A percentile compares a stretch with the other conserved stretches of the same genome.
These are phyloP conservation scores for Penicillium nordicum DNA, from an alignment of 2,329 filamentous ascomycete species.

Conservation along the genomic window DNA sequence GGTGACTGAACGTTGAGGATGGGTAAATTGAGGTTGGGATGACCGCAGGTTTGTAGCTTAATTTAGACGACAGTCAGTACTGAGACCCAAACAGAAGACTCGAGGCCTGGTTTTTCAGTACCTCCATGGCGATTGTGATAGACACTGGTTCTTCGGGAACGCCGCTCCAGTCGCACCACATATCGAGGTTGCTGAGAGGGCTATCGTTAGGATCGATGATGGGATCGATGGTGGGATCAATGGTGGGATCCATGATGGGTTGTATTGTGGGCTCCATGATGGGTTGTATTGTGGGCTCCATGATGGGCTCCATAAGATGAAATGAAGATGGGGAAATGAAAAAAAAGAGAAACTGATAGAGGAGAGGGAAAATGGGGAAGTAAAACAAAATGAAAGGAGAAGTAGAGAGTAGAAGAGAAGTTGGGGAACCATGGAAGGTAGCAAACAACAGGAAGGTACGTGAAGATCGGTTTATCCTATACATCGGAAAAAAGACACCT, in stretches of 20 bases:
- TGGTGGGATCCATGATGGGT: neutral
- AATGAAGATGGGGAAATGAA: neutral
- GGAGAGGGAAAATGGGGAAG: neutral
- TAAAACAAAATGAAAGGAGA: conserved; percentile 1
- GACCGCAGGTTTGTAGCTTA: conserved; percentile 22
- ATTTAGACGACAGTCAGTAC: neutral
- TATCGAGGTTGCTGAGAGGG: conserved; percentile 29
- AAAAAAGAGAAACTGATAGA: conserved; percentile 1
- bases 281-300: neutral
- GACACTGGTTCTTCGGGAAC: conserved; percentile 21
- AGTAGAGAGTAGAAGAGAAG: conserved; percentile 13
- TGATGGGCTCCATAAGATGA: neutral
- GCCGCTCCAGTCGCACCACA: conserved; percentile 34
- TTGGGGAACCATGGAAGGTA: neutral
- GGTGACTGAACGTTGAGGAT: conserved; percentile 19
- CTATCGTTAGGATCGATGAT: conserved; percentile 12
- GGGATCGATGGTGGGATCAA: too few species aligned
- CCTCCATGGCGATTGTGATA: conserved; percentile 30
- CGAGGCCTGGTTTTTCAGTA: conserved; percentile 5
- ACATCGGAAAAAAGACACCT: too few species aligned
- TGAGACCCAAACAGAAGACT: neutral
- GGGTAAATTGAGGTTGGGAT: conserved; percentile 21
- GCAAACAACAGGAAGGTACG: conserved; percentile 6
- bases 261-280: neutral
- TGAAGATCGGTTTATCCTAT: neutral